Base-by-base conservation (phyloP, 495 filamentous ascomycete species). In the Wilcoxina mikolae region DNA sequence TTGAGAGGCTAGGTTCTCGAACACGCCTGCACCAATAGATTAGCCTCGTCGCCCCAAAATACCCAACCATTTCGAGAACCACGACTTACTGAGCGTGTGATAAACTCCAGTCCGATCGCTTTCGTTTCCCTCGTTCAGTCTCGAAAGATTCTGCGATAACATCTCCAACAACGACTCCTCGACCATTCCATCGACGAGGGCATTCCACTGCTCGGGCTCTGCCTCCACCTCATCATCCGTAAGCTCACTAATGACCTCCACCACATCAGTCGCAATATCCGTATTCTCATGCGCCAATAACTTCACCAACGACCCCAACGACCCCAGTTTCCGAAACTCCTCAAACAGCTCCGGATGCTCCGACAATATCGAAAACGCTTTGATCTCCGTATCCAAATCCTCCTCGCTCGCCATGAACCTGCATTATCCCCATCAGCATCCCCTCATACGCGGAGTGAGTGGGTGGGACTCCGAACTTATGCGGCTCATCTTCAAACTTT, bases 201-300 rank as follows among this genome's bases (percentile, higher is more conserved):
- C 72, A 60, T 81, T 78, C 87, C 89, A 96, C 67, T 99, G 82
- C 47, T 77, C 78, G 56, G 85, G 81, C 53, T 84, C 79, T 4
- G 87, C 87, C 39, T 83, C 75, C 1, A 95, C 86, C 67, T 95
- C 91, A 64, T 96, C 90, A 64, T 95, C 91, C 17, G 87, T 94
- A 58, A 99, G 69, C 73, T 99, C 91, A 55, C 78, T 78, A 51
- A 99, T 81, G 38, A 95, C 88, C 66, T 96, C 87, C 3, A 95
- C 79, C 0, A 81, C 84, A 61, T 82, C 86, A 57, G 95, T 94
- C 4, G 91, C 88, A 58, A 99, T 94, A 68, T 99, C 91, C 1
- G 89, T 86, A 68, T 99, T 99, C 61, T 99, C 91, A 65, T 96
- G 91, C 4, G 90, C 81, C 24, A 99, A 70, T 47, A 99, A 67